Evolutionary conservation across 1,284 basidiomycete genomes (phyloP), one percentile per base, ranked within the genome.

Genomic region (Apiotrichum siamense): DNA sequence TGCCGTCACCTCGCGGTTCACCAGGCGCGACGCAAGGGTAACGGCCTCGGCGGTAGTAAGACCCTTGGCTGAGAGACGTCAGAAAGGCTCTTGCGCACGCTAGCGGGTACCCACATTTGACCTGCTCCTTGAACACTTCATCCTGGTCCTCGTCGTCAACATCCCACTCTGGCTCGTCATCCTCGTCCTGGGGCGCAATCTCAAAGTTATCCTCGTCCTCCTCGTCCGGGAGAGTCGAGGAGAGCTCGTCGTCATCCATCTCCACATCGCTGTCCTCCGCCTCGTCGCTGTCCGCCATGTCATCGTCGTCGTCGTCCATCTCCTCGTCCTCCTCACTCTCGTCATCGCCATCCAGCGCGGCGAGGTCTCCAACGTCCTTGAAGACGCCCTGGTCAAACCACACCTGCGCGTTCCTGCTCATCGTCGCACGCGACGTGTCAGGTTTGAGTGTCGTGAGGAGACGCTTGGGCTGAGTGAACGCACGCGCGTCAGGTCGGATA

Each of bases 361-460:
- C 77, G 9, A 82, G 63, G 43, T 79, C 78, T 25, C 82, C 82
- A 7, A 88, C 67, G n/a, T 80, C 86, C 53, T 84, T 81, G 78
- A 99, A 99, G 44, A 97, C 75, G 45, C 87, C 86, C 72, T 97
- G 96, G 65, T 90, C 87, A 73, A 98, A 99, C 96, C 96, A 99
- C 20, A 97, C 73, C 56, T 78, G 78, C 15, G 81, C 80, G 40
- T 78, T 77, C 21, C 77, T 72, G 57, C 76, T 79, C 66, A 75
- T 72, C 45, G 73, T 66, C 4, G 67, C 66, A 25, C 69, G 49
- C 49, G 68, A 48, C 49, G 69, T 64, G 38, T 61, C 54, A 17
- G 72, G 66, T 37, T 54, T 55, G 46, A 68, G 61, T 27, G 55
- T 66, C 37, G 68, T 69, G 11, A 74, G 62, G 17, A 73, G 55